phyloP scores from a whole-genome alignment of 805 yeast genomes.

The Candida vartiovaarae region DNA sequence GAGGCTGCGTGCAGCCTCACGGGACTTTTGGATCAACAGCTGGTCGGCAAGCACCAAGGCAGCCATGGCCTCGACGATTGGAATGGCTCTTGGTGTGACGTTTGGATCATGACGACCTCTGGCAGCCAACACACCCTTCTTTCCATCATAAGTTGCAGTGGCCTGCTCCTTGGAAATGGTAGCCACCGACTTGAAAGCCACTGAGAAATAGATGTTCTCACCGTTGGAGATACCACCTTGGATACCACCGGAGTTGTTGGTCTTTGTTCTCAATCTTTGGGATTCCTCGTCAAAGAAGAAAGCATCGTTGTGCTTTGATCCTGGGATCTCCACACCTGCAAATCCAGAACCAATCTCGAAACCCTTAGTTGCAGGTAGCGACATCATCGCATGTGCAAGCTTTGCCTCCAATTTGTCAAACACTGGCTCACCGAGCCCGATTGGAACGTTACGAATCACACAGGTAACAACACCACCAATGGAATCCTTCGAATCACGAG shows the following conservation, averaged over 20 bases:
- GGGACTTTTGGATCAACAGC: conserved; percentile 74
- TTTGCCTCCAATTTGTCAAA: conserved; percentile 94
- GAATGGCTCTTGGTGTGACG: conserved; percentile 97
- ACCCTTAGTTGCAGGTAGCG: conserved; percentile 97
- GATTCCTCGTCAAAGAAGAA: conserved; percentile 56
- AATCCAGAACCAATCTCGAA: conserved; percentile 98
- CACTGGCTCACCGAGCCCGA: conserved; percentile 97
- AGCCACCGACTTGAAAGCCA: conserved; percentile 97
- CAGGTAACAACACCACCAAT: conserved; percentile 98
- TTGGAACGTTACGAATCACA: conserved; percentile 88
- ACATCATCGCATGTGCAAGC: conserved; percentile 96
- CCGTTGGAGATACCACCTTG: conserved; percentile 99
- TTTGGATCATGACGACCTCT: conserved; percentile 98
- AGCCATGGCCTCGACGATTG: conserved; percentile 97
- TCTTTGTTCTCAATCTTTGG: conserved; percentile 69
- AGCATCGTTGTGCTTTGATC: conserved; percentile 90
- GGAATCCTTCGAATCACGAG: conserved; percentile 82
- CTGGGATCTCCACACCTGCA: conserved; percentile 81
- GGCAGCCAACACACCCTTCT: conserved; percentile 82
- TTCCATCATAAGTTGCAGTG: conserved; percentile 86
- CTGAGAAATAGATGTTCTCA: conserved; percentile 87
- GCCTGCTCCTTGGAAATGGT: conserved; percentile 90
- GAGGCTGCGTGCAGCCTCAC: conserved; percentile 47
- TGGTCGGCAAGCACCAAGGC: conserved; percentile 91
- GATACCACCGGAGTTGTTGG: conserved; percentile 93